Percentiles rank a stretch among this genome's conserved stretches.
Conservation (phyloP, 169 alveolate genomes). For the Plasmodium sp. region DNA sequence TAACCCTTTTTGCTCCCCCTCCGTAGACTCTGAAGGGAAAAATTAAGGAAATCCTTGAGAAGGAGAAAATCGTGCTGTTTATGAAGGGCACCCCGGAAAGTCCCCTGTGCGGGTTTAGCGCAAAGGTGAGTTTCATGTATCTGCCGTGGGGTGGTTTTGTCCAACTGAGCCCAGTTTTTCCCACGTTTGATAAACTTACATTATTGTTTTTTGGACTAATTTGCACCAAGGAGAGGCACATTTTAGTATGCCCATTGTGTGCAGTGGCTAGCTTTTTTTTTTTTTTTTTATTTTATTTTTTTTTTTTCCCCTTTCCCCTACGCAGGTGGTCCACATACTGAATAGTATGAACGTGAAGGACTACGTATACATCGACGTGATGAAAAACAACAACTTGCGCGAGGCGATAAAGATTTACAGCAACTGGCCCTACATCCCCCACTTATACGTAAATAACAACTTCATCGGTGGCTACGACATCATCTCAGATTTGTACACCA, state of each 20-base stretch:
- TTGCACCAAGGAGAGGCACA: background rate
- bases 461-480: conserved; percentile 94
- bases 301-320: background rate
- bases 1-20: background rate
- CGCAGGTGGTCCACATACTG: conserved; percentile 80
- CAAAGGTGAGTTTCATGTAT: conserved; percentile 66
- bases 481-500: conserved; percentile 89
- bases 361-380: conserved; percentile 84
- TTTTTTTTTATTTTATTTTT: background rate
- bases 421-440: conserved; percentile 92
- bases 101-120: conserved; percentile 85
- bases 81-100: conserved; percentile 87
- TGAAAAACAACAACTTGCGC: conserved; percentile 85
- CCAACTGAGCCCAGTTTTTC: background rate
- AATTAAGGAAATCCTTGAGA: conserved; percentile 64
- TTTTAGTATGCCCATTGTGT: background rate
- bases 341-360: conserved; percentile 76
- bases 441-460: conserved; percentile 83
- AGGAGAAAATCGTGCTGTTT: conserved; percentile 73
- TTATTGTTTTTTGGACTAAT: background rate
- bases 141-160: background rate
- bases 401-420: conserved; percentile 88
- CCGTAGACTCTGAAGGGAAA: conserved; percentile 40
- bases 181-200: background rate
- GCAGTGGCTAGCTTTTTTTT: background rate